Evolutionary conservation across 768 basidiomycete genomes (phyloP).

Genomic region (Leccinum barrowsii): DNA sequence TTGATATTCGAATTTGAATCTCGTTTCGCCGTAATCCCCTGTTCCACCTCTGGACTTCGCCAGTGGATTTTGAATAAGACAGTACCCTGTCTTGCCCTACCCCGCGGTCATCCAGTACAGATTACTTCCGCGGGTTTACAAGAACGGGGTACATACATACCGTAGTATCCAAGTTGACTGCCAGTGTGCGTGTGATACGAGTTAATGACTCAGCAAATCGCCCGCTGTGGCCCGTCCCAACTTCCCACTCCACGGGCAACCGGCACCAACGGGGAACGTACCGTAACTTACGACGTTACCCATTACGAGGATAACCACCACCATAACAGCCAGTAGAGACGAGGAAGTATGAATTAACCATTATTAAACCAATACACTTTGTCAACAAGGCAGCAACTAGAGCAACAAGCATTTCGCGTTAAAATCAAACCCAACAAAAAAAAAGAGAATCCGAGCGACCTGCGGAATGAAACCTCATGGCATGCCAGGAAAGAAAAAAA

Average conservation of each 20-base stretch:
- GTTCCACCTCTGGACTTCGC: not conserved
- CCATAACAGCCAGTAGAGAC: not conserved
- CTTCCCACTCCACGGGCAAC: not conserved
- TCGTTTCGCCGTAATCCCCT: not conserved
- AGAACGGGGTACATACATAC: not conserved
- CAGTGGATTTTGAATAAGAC: not conserved
- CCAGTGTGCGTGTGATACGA: not conserved
- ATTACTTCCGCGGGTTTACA: not conserved
- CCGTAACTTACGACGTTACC: not conserved
- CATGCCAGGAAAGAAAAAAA: not conserved
- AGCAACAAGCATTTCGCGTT: not conserved
- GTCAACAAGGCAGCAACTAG: not conserved
- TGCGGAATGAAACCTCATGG: not conserved
- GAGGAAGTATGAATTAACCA: not conserved
- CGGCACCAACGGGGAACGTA: not conserved
- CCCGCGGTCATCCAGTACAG: not conserved
- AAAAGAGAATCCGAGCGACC: not conserved
- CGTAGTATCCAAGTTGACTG: too few species aligned
- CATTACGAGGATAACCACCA: not conserved
- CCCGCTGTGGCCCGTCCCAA: too few species aligned
- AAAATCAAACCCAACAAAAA: constrained; percentile 2
- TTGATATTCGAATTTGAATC: not conserved
- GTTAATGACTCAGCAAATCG: too few species aligned
- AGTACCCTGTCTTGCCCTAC: not conserved
- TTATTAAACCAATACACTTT: not conserved